Base-by-base conservation (phyloP, 352 stramenopile species). In the Pythium phragmiticola region DNA sequence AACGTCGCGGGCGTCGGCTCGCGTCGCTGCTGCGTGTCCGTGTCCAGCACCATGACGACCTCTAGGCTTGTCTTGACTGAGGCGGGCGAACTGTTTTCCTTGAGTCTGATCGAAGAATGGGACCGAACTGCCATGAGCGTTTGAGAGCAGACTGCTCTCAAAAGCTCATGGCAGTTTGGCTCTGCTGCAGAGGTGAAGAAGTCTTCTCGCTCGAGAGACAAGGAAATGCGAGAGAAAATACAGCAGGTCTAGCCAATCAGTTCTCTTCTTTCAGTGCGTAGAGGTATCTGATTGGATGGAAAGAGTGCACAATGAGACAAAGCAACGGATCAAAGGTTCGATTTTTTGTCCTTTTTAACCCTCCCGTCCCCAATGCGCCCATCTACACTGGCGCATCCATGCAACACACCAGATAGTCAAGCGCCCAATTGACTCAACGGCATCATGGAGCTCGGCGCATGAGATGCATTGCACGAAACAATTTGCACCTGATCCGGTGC, bases 11-110 rank as follows among this genome's bases (percentile, higher is more conserved):
- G 54, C 62, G 39, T 57, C 21, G 42, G 42, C 51, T 58, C 26
- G 30, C 47, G 55, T n/a, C 41, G 49, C 64, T 62, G 30, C 51
- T 60, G 19, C 36, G 45, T 60, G 3, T 69, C 55, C 33, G 43
- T 61, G 19, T 65, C 56, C 33, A 70, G 42, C 51, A 65, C 64
- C 64, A 70, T 70, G 19, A n/a, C 37, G 30, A 33, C 9, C 17
- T 46, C 26, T 46, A 21, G 39, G 39, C 53, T 46, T 48, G 14
- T 33, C 28, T 58, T 58, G 8, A 21, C 4, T 16, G 37, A 49
- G 53, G 19, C 14, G 19, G 46, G 28, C 3, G 2, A n/a, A 1
- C 21, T 49, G 19, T 39, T 39, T 13, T 39, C 7, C 7, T 14
- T 14, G 34, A 39, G 34, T 39, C 34, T 9, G 34, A 13, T 39